A percentile compares a stretch with the other conserved stretches of the same genome.
phyloP scores from a whole-genome alignment of 805 yeast species.

The Candida maesae region DNA sequence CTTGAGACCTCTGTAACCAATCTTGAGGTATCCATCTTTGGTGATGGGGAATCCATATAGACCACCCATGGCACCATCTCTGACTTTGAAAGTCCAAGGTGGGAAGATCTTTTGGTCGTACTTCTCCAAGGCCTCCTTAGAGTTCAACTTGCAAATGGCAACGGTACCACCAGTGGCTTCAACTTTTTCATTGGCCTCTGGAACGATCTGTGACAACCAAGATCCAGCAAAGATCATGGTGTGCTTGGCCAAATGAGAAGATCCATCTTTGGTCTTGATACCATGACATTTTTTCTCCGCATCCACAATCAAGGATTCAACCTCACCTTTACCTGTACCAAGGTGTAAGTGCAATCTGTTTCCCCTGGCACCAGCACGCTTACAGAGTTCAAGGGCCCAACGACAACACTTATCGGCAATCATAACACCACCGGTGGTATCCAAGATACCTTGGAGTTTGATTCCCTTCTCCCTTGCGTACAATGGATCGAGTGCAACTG shows the following conservation, averaged over 20 bases:
- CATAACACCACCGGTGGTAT: conserved; percentile 30
- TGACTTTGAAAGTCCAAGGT: conserved; percentile 29
- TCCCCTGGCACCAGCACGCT: conserved; percentile 19
- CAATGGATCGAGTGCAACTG: conserved; percentile 23
- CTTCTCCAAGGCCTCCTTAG: conserved; percentile 18
- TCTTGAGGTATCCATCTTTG: conserved; percentile 26
- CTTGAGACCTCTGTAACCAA: conserved; percentile 31
- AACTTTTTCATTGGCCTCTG: conserved; percentile 27
- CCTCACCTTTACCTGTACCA: conserved; percentile 15
- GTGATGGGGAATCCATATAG: conserved; percentile 30
- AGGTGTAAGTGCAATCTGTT: conserved; percentile 22
- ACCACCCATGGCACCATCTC: conserved; percentile 30
- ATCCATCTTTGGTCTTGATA: conserved; percentile 18
- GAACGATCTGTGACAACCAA: conserved; percentile 23
- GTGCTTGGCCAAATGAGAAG: conserved; percentile 2
- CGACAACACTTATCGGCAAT: conserved; percentile 31
- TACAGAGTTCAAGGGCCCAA: conserved; percentile 28
- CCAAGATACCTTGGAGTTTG: conserved; percentile 26
- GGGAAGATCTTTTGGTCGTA: conserved; percentile 25
- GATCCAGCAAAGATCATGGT: conserved; percentile 17
- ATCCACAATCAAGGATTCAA: conserved; percentile 1
- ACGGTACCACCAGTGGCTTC: conserved; percentile 33
- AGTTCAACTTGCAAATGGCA: conserved; percentile 24
- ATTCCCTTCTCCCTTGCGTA: conserved; percentile 12
- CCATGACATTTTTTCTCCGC: conserved; percentile 23